Evolutionary conservation across 2,329 filamentous ascomycete genomes (phyloP).

Genomic region (Ophiostoma perfectum): DNA sequence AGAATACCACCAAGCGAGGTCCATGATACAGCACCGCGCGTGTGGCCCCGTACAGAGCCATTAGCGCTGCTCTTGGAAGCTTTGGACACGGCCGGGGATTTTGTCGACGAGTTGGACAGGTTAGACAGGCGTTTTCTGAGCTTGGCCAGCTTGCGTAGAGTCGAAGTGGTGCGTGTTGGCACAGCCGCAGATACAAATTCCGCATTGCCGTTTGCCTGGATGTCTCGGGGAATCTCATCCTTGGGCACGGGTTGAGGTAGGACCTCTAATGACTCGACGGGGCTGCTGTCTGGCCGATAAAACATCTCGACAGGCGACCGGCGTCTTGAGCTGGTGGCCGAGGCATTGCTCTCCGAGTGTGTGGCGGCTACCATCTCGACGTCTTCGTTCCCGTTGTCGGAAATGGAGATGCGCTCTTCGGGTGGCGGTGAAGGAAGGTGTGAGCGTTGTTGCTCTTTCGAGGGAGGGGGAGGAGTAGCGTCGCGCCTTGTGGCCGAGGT

Average conservation of each 20-base stretch:
- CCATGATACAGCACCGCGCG: slow-evolving; percentile 47
- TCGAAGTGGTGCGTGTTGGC: slow-evolving; percentile 22
- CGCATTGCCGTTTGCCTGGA: neutral
- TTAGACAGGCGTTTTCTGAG: slow-evolving; percentile 38
- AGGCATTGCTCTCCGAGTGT: neutral
- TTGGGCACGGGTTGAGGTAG: neutral
- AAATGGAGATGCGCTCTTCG: neutral
- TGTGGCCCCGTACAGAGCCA: slow-evolving; percentile 38
- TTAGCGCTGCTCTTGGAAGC: slow-evolving; percentile 36
- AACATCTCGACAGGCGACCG: slow-evolving; percentile 34
- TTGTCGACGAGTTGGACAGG: slow-evolving; percentile 32
- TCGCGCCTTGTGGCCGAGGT: slow-evolving; percentile 51
- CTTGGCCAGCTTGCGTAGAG: slow-evolving; percentile 19
- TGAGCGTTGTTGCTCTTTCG: neutral
- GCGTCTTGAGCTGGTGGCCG: slow-evolving; percentile 14
- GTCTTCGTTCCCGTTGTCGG: neutral
- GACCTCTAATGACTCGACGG: slow-evolving; percentile 20
- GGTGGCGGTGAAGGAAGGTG: slow-evolving; percentile 14
- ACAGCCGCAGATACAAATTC: neutral
- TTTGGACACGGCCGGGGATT: slow-evolving; percentile 36
- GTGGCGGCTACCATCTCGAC: neutral
- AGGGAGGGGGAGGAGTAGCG: slow-evolving; percentile 1
- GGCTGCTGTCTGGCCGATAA: slow-evolving; percentile 47
- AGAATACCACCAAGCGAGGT: slow-evolving; percentile 58
- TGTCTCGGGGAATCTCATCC: neutral